These are phyloP conservation scores for Mortierella polycephala DNA, from an alignment of 371 early-diverging fungal species.

Conservation along the genomic window DNA sequence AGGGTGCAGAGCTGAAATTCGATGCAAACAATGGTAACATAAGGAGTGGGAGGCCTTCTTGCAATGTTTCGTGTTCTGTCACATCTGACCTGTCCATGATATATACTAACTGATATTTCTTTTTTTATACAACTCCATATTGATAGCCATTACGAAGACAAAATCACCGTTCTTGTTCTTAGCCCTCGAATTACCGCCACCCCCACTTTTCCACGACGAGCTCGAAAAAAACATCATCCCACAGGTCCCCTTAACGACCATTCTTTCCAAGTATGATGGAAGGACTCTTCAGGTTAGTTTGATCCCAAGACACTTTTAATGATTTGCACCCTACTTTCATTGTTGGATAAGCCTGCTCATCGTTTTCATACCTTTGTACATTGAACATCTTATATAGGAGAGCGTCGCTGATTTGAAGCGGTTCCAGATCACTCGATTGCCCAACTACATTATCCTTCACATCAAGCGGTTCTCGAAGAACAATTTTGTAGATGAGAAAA, in stretches of 20 bases:
- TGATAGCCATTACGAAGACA: conserved; percentile 61
- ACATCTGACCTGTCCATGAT: background rate
- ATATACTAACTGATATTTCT: background rate
- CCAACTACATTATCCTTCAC: conserved; percentile 90
- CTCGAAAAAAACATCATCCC: conserved; percentile 92
- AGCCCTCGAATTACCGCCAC: conserved; percentile 92
- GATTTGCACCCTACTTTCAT: too few relatives aligned
- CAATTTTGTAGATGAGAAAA: conserved; percentile 90
- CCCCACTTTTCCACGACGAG: conserved; percentile 93
- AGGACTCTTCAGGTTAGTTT: conserved; percentile 67
- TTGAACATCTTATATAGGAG: conserved; percentile 60
- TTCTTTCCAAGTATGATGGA: conserved; percentile 92
- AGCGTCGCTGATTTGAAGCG: conserved; percentile 70
- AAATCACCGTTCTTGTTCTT: conserved; percentile 86
- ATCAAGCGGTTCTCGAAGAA: conserved; percentile 94
- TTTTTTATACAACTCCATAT: conserved; percentile 1
- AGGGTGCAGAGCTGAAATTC: conserved; percentile 24
- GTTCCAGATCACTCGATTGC: conserved; percentile 81
- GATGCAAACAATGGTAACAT: conserved; percentile 25
- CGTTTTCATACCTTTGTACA: background rate
- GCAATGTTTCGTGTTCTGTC: background rate
- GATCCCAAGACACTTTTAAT: too few relatives aligned
- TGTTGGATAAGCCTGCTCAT: too few relatives aligned
- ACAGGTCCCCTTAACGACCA: conserved; percentile 82
- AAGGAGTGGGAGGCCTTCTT: background rate